Evolutionary conservation across 2,329 filamentous ascomycete genomes (phyloP).

Genomic region (Diaporthe australafricana): DNA sequence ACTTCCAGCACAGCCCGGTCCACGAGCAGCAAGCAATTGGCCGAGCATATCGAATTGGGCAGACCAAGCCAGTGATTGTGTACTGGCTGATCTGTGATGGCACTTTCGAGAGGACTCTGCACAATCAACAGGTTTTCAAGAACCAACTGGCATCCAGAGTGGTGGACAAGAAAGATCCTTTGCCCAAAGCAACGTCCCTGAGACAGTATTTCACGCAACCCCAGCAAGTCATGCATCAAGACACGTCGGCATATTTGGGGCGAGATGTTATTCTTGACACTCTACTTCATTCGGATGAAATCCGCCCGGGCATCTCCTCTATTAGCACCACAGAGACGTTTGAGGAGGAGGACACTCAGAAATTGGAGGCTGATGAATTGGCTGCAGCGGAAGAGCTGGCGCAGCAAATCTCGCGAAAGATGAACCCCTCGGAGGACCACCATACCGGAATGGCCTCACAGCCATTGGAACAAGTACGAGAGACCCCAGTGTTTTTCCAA

Average conservation of each 20-base stretch:
- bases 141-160: slow-evolving; percentile 82
- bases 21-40: slow-evolving; percentile 90
- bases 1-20: slow-evolving; percentile 84
- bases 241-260: slow-evolving; percentile 65
- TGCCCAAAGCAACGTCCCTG: slow-evolving; percentile 71
- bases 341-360: slow-evolving; percentile 69
- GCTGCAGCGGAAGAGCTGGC: not conserved
- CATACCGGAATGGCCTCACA: not conserved
- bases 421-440: not conserved
- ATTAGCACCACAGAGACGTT: slow-evolving; percentile 80
- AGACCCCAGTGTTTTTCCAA: not conserved
- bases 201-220: slow-evolving; percentile 71
- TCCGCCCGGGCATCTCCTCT: slow-evolving; percentile 57
- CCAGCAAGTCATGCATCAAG: slow-evolving; percentile 60
- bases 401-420: not conserved
- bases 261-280: slow-evolving; percentile 72
- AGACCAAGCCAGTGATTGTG: slow-evolving; percentile 83
- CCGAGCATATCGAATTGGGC: slow-evolving; percentile 86
- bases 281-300: slow-evolving; percentile 52
- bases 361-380: slow-evolving; percentile 4
- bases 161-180: slow-evolving; percentile 83
- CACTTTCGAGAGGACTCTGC: slow-evolving; percentile 81
- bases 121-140: slow-evolving; percentile 85
- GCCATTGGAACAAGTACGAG: slow-evolving; percentile 15
- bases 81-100: slow-evolving; percentile 85